phyloP scores from a whole-genome alignment of 495 filamentous ascomycete genomes.

The Letharia lupina region DNA sequence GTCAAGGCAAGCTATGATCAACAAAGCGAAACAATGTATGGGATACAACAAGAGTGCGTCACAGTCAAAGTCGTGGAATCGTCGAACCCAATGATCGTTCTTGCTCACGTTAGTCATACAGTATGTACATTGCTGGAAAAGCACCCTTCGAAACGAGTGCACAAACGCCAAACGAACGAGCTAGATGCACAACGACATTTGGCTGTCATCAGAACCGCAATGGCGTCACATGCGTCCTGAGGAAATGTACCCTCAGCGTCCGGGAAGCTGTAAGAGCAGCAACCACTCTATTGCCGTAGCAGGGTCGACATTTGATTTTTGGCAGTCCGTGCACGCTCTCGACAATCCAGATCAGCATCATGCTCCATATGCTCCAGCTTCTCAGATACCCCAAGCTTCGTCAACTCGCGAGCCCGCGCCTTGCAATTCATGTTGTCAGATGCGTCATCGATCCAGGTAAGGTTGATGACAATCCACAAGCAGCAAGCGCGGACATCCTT shows the following conservation, averaged over 20 bases:
- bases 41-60: background rate
- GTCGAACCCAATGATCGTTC: background rate
- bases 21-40: background rate
- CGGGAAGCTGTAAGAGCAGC: background rate
- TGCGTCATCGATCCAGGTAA: constrained; percentile 69
- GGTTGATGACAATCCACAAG: constrained; percentile 73
- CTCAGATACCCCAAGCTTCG: constrained; percentile 59
- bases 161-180: background rate
- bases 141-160: background rate
- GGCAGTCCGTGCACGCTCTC: constrained; percentile 74
- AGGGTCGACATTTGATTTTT: constrained; percentile 49
- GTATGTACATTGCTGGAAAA: background rate
- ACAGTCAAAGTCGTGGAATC: no score
- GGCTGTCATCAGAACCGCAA: background rate
- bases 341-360: constrained; percentile 75
- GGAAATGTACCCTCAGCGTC: background rate
- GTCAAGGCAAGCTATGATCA: background rate
- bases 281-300: constrained; percentile 1
- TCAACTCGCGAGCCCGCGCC: constrained; percentile 57
- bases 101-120: background rate
- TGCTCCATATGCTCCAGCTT: constrained; percentile 55
- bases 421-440: constrained; percentile 52
- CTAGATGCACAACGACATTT: background rate
- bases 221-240: background rate
- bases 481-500: constrained; percentile 64